Conservation (phyloP, 768 basidiomycete genomes). For the Postia placenta region DNA sequence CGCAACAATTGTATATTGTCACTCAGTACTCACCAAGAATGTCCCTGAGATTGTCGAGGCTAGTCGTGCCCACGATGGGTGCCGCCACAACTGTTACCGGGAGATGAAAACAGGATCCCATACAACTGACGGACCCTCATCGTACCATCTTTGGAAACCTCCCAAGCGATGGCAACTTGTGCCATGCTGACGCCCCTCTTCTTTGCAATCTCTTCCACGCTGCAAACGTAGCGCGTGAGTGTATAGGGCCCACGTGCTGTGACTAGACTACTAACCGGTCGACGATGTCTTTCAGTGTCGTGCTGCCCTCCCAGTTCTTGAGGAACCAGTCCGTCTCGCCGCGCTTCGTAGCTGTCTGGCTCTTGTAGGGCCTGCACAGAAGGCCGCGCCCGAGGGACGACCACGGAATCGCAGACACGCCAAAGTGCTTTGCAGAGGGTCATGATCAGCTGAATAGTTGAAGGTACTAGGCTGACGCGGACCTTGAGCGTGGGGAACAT, state of each 20-base stretch:
- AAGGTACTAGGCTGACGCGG: background rate
- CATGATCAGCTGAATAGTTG: background rate
- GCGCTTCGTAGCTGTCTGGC: constrained; percentile 12
- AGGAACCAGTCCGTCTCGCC: constrained; percentile 17
- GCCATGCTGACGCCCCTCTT: constrained; percentile 33
- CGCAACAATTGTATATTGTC: background rate
- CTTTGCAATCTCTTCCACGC: constrained; percentile 26
- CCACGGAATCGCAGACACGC: constrained; percentile 32
- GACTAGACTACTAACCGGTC: constrained; percentile 4
- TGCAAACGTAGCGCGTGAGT: background rate
- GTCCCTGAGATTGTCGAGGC: constrained; percentile 33
- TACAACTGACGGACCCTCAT: background rate
- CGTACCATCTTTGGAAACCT: constrained; percentile 4
- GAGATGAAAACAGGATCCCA: background rate
- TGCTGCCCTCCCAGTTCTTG: constrained; percentile 4
- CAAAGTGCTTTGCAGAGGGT: constrained; percentile 1
- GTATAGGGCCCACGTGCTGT: background rate
- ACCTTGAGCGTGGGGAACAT: constrained; percentile 46
- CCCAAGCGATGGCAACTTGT: constrained; percentile 33
- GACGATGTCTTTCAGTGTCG: constrained; percentile 10
- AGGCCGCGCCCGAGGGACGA: constrained; percentile 30
- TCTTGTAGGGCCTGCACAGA: constrained; percentile 20
- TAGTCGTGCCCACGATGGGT: constrained; percentile 36
- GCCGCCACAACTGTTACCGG: constrained; percentile 18
- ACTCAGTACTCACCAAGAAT: constrained; percentile 24